A percentile compares a stretch with the other conserved stretches of the same genome.
Evolutionary conservation across 192 early-diverging fungal genomes (phyloP).

Genomic region (Coemansia sp.): DNA sequence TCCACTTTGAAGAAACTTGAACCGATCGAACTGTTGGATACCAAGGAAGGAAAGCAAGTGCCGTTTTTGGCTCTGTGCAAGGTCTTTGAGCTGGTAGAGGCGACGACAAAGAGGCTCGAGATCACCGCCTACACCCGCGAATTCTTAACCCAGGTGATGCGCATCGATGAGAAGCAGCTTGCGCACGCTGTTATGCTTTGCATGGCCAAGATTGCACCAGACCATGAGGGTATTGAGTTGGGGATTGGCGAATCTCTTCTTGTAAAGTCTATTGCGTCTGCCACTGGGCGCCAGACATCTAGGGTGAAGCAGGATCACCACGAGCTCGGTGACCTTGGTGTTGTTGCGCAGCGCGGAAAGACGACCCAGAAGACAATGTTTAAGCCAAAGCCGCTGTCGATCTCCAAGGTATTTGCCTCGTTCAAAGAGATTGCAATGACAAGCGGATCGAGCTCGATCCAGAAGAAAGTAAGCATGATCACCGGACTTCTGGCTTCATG

Average conservation of each 20-base stretch:
- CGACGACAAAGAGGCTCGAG: conserved; percentile 75
- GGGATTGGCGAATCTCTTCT: conserved; percentile 93
- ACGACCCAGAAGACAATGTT: conserved; percentile 85
- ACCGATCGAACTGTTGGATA: conserved; percentile 26
- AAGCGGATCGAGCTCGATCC: conserved; percentile 62
- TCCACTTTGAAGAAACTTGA: conserved; percentile 10
- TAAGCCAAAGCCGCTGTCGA: conserved; percentile 75
- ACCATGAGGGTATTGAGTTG: conserved; percentile 94
- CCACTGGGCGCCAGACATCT: conserved; percentile 73
- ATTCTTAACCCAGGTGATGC: conserved; percentile 43
- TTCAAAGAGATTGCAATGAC: conserved; percentile 85
- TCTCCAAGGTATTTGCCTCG: conserved; percentile 77
- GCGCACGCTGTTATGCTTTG: conserved; percentile 83
- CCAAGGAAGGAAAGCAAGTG: conserved; percentile 38
- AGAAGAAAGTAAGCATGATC: conserved; percentile 75
- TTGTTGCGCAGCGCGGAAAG: conserved; percentile 84
- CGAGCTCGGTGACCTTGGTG: conserved; percentile 84
- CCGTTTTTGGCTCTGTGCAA: conserved; percentile 88
- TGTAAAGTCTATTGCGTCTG: conserved; percentile 89
- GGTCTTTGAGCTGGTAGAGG: conserved; percentile 86
- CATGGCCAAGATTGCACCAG: conserved; percentile 88
- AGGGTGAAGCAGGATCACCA: conserved; percentile 80
- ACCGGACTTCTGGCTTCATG: conserved; percentile 74
- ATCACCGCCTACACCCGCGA: conserved; percentile 41
- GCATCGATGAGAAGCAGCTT: conserved; percentile 34